Evolutionary conservation across 2,329 filamentous ascomycete genomes (phyloP).

Genomic region (Purpureocillium lavendulum): DNA sequence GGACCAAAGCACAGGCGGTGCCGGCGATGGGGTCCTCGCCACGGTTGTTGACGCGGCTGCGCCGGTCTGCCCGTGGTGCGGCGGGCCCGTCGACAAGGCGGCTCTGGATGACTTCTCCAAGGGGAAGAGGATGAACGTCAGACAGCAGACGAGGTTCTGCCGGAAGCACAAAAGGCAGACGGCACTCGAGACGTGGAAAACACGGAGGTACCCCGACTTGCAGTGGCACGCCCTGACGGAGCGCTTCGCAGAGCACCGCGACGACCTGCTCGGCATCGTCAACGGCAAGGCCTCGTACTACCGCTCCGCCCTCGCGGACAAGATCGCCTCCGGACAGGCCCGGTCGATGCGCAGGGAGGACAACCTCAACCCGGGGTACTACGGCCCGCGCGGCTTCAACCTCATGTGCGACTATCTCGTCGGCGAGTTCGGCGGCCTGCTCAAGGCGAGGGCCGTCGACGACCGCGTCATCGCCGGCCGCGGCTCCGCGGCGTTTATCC

Average conservation of each 20-base stretch:
- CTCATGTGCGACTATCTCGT: constrained; percentile 66
- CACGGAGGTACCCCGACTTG: constrained; percentile 60
- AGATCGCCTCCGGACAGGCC: constrained; percentile 47
- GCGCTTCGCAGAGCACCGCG: constrained; percentile 50
- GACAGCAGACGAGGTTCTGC: constrained; percentile 56
- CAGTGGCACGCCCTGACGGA: constrained; percentile 55
- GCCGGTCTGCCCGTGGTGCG: constrained; percentile 59
- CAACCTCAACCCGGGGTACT: constrained; percentile 68
- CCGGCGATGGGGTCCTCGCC: constrained; percentile 4
- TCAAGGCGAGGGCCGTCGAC: constrained; percentile 53
- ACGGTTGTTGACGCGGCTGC: constrained; percentile 2
- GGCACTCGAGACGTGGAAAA: constrained; percentile 38
- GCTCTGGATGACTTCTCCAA: constrained; percentile 45
- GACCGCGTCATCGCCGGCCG: constrained; percentile 60
- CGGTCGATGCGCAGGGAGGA: constrained; percentile 52
- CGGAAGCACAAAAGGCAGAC: constrained; percentile 48
- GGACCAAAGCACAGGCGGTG: background rate
- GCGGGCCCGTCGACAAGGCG: constrained; percentile 44
- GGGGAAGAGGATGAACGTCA: constrained; percentile 41
- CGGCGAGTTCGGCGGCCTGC: constrained; percentile 44
- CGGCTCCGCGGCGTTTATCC: constrained; percentile 61
- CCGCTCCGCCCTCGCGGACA: constrained; percentile 44
- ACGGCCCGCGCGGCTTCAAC: constrained; percentile 65
- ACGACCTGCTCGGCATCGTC: constrained; percentile 50
- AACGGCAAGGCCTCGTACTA: constrained; percentile 53